Percentiles rank a stretch among this genome's conserved stretches.
phyloP scores from a whole-genome alignment of 1,284 basidiomycete genomes.

The Omphalotus olearius region DNA sequence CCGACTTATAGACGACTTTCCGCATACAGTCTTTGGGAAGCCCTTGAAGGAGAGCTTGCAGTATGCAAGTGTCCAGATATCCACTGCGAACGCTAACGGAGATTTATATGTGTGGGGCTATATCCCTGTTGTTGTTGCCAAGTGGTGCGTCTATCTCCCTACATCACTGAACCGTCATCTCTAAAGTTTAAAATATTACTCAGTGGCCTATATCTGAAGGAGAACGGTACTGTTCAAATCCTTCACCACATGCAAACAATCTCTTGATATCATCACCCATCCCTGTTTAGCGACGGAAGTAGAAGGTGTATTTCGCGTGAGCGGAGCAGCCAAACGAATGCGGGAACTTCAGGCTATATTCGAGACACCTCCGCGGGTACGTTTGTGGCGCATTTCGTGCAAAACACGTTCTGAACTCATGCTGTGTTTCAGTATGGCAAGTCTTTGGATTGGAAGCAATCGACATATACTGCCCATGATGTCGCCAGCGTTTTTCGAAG shows the following conservation, averaged over 20 bases:
- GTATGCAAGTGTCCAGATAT: conserved; percentile 92
- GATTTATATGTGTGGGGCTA: conserved; percentile 89
- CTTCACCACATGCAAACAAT: conserved; percentile 4
- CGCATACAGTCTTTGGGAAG: conserved; percentile 77
- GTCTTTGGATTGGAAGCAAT: conserved; percentile 83
- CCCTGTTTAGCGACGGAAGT: conserved; percentile 76
- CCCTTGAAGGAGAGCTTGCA: conserved; percentile 81
- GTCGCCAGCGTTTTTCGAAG: conserved; percentile 94
- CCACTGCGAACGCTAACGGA: conserved; percentile 82
- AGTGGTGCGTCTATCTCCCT: conserved; percentile 62
- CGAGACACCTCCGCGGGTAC: conserved; percentile 81
- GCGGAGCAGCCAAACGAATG: conserved; percentile 93
- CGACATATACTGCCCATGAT: conserved; percentile 89
- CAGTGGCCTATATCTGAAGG: conserved; percentile 88
- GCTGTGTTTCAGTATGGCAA: conserved; percentile 78
- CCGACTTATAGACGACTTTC: conserved; percentile 26
- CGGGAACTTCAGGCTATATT: conserved; percentile 90
- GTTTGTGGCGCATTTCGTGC: conserved; percentile 25
- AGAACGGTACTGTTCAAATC: conserved; percentile 57
- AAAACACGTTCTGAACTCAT: background rate
- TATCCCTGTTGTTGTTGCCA: conserved; percentile 95
- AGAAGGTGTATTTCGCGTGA: conserved; percentile 94
- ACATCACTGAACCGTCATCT: conserved; percentile 13
- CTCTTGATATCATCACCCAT: conserved; percentile 8
- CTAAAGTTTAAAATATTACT: conserved; percentile 8